Evolutionary conservation across 352 stramenopile genomes (phyloP), one percentile per base, ranked within the genome.

Genomic region (Blastocystis sp.): DNA sequence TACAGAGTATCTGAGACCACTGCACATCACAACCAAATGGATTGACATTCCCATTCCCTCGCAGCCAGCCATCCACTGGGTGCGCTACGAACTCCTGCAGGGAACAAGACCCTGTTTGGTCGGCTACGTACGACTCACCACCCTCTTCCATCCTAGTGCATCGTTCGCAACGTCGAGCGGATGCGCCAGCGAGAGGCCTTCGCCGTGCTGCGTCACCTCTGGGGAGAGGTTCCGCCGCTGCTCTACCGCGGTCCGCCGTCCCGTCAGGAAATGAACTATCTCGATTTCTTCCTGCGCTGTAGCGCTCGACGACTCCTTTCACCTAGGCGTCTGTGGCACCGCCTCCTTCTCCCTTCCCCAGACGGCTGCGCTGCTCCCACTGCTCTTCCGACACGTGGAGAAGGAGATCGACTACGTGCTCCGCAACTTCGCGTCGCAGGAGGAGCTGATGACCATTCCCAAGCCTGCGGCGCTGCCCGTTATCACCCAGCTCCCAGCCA

Each of bases 51-150:
- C 69, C 27, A 81, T 81, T 32, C 24, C 44, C 34, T 40, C 21
- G 9, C 40, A 81, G 24, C 69, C 69, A n/a, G 29, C 69, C 4
- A 27, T 81, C 14, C 54, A 81, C 21, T 81, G 69, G 69, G 69
- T 81, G 49, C 69, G 69, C 36, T 81, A 63, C 38, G 44, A 81
- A 48, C 18, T 81, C 1, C 42, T 81, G 18, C 69, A 81, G 16
- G 69, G 48, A 40, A 49, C 44, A 40, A 24, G 14, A 4, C 11
- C n/a, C 32, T 81, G 69, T 42, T 16, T 81, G 48, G 7, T 81
- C 34, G 69, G 69, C 48, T 81, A 81, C 44, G 69, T 81, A 32
- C 29, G 16, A 6, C 6, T 64, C 24, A 29, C 29, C n/a, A 1
- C 36, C 29, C 42, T 14, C 34, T 63, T 61, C 56, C 24, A 63